A percentile compares a stretch with the other conserved stretches of the same genome.
phyloP scores from a whole-genome alignment of 108 stramenopile genomes.

The Cylindrotheca closterium region DNA sequence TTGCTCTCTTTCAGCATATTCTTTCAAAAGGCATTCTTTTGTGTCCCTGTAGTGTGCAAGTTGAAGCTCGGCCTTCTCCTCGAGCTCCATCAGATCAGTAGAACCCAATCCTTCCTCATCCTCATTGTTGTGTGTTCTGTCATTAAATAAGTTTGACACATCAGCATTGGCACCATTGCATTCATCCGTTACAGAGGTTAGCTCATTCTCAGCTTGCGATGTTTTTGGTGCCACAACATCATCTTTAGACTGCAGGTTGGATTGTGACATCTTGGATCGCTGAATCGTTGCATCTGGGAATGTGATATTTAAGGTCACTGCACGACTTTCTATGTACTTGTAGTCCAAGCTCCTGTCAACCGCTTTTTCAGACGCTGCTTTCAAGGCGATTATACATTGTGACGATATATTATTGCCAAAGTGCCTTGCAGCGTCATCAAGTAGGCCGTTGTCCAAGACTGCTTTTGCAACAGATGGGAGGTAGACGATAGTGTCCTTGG shows the following conservation, averaged over 20 bases:
- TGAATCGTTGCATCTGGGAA: neutral
- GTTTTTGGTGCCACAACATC: neutral
- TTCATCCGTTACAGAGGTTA: neutral
- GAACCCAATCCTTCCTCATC: no score
- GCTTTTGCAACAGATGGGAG: slow-evolving; percentile 27
- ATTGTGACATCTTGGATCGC: neutral
- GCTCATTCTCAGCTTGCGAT: neutral
- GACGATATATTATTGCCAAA: slow-evolving; percentile 2
- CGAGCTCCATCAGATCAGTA: neutral
- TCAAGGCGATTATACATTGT: slow-evolving; percentile 6
- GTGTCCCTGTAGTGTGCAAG: neutral
- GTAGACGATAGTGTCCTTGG: slow-evolving; percentile 19
- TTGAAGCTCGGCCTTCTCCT: slow-evolving; percentile 15
- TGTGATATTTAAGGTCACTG: neutral
- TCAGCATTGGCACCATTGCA: neutral
- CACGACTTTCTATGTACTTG: slow-evolving; percentile 5
- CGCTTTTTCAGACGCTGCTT: neutral
- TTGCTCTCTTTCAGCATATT: slow-evolving; percentile 2
- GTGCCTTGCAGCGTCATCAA: slow-evolving; percentile 13
- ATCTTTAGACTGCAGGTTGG: neutral
- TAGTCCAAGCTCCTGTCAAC: slow-evolving; percentile 3
- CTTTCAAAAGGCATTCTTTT: slow-evolving; percentile 1
- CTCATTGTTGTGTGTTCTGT: neutral
- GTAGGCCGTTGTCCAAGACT: slow-evolving; percentile 16
- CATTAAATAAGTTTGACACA: neutral